Evolutionary conservation across 73 alveolate species (phyloP).

Genomic region (Tetrahymena borealis): DNA sequence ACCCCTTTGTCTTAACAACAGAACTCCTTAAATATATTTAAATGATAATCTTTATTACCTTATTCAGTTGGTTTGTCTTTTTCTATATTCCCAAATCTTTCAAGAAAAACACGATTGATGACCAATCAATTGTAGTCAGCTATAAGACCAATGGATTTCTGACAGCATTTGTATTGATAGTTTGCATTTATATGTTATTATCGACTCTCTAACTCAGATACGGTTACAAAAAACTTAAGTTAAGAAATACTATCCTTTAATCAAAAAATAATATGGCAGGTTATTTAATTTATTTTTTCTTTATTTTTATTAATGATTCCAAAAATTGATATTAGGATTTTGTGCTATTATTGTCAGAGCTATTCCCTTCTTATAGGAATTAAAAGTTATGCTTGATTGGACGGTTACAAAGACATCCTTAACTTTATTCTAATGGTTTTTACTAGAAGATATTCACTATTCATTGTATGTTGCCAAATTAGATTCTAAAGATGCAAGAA

Average conservation of each 20-base stretch:
- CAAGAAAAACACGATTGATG: not conserved
- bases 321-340: not conserved
- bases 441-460: slow-evolving; percentile 77
- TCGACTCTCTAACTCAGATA: slow-evolving; percentile 26
- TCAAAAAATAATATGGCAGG: not conserved
- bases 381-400: slow-evolving; percentile 86
- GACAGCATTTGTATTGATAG: not conserved
- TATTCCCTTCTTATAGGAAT: slow-evolving; percentile 80
- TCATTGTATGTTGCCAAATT: slow-evolving; percentile 69
- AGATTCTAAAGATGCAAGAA: slow-evolving; percentile 33
- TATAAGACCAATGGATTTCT: not conserved
- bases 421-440: slow-evolving; percentile 80
- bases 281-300: not conserved
- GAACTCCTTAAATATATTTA: slow-evolving; percentile 10
- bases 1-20: not conserved
- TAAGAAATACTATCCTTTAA: slow-evolving; percentile 20
- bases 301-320: not conserved
- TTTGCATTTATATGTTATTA: slow-evolving; percentile 10
- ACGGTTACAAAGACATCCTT: slow-evolving; percentile 74
- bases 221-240: slow-evolving; percentile 26
- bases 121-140: not conserved
- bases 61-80: slow-evolving; percentile 23
- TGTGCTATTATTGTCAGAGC: slow-evolving; percentile 6
- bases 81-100: not conserved
- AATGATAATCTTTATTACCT: slow-evolving; percentile 3